A percentile compares a stretch with the other conserved stretches of the same genome.
These are phyloP conservation scores for Elsinoe fawcettii DNA, from an alignment of 2,329 filamentous ascomycete genomes.

Conservation along the genomic window DNA sequence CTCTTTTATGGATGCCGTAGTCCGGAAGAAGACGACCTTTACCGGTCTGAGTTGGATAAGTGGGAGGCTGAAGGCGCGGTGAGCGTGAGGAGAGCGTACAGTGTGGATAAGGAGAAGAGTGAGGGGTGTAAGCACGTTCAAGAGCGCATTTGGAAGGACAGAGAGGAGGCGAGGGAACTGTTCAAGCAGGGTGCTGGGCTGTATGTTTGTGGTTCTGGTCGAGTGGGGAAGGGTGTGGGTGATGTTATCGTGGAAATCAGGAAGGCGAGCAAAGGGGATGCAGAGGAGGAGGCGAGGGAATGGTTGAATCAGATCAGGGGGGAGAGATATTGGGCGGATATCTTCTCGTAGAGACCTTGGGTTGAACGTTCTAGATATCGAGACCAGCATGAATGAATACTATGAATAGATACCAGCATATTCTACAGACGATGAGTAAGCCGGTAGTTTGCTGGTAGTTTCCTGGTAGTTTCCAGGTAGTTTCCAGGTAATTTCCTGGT, in stretches of 20 bases:
- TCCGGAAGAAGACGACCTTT: constrained; percentile 51
- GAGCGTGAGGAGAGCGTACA: constrained; percentile 54
- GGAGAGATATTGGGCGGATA: constrained; percentile 23
- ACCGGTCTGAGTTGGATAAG: constrained; percentile 48
- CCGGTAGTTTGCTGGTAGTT: too few species aligned
- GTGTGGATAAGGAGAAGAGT: constrained; percentile 35
- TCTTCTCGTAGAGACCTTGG: not conserved
- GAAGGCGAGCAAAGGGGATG: constrained; percentile 34
- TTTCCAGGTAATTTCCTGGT: too few species aligned
- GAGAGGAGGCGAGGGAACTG: constrained; percentile 37
- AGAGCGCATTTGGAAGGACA: constrained; percentile 44
- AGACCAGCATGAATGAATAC: too few species aligned
- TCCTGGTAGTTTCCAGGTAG: too few species aligned
- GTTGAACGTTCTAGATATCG: too few species aligned
- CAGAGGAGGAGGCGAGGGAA: constrained; percentile 21
- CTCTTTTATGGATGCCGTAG: constrained; percentile 58
- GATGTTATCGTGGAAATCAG: constrained; percentile 37
- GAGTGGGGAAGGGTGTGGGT: constrained; percentile 40
- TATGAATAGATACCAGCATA: too few species aligned
- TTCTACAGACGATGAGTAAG: too few species aligned
- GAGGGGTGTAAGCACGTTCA: constrained; percentile 48
- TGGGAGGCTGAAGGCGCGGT: constrained; percentile 58
- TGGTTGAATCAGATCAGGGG: constrained; percentile 25
- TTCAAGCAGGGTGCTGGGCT: constrained; percentile 47
- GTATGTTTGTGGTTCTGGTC: constrained; percentile 56